Evolutionary conservation across 2,329 filamentous ascomycete species (phyloP), one percentile per base, ranked within the genome.

Genomic region (Trichophyton schoenleinii): DNA sequence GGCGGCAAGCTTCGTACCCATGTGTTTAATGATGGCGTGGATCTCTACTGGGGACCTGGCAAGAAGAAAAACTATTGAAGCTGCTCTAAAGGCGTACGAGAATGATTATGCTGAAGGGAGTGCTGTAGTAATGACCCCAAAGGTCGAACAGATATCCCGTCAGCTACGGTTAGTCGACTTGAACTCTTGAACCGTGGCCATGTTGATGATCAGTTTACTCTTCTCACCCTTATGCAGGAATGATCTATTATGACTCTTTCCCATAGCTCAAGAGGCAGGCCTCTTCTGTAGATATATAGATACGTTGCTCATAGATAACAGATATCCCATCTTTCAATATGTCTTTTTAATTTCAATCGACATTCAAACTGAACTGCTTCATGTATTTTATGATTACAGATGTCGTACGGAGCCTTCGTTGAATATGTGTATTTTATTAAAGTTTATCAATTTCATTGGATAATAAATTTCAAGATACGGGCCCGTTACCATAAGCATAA

Each of bases 1-100:
- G 44, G 73, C 71, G 2, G 64, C 72, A 8, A 67, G 62, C 34
- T 73, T 70, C 61, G 63, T 74, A 2, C 34, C 66, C 13, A 11
- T 73, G 15, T 69, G 67, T 55, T 64, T 74, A 11, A 61, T 63
- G 9, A 65, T 63, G 4, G 68, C 68, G 20, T 71, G 67, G 68
- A 46, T 65, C 11, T 65, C 67, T 6, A 67, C 66, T 7, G 55
- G 60, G 4, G 68, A 72, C 52, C 41, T 57, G 2, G 22, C 60
- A 0, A 41, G 69, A n/a, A 63, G 64, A 20, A 28, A 36, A 0
- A 61, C 62, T n/a, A 44, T 70, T 7, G 59, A 67, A 25, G 46
- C n/a, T 2, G 38, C 62, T n/a, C 34, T 71, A 13, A 20, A 63
- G 11, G 69, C 70, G 34, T 73, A 70, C 57, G 61, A 64, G 36